Conservation (phyloP, 2,329 filamentous ascomycete genomes). For the Paramyrothecium roridum region DNA sequence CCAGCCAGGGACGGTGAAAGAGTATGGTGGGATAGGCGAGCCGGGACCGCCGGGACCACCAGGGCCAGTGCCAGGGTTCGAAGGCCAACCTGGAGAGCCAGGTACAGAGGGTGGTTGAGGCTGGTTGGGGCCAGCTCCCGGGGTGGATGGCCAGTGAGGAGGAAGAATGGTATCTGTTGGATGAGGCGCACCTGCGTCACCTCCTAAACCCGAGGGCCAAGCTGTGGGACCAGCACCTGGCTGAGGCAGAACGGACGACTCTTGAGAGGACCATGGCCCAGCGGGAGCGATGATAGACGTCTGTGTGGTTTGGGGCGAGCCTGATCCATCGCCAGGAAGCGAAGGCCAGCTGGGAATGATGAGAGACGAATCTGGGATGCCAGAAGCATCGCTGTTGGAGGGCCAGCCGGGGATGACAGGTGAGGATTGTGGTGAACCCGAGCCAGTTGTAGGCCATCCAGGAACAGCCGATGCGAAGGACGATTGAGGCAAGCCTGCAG, state of each 20-base stretch:
- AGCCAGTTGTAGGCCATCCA: not conserved
- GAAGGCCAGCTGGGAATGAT: not conserved
- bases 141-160: not conserved
- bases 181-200: not conserved
- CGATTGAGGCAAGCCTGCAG: not conserved
- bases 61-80: not conserved
- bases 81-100: not conserved
- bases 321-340: not conserved
- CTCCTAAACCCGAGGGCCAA: not conserved
- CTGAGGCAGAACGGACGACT: not conserved
- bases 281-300: not conserved
- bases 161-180: not conserved
- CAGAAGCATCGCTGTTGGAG: not conserved
- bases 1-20: not conserved
- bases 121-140: not conserved
- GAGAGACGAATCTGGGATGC: not conserved
- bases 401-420: not conserved
- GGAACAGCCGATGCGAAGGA: not conserved
- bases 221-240: not conserved
- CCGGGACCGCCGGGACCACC: not conserved
- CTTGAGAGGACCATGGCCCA: not conserved
- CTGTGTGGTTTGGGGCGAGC: not conserved
- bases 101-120: not conserved
- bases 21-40: not conserved
- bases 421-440: not conserved